Percentiles rank a stretch among this genome's conserved stretches.
phyloP scores from a whole-genome alignment of 2,329 filamentous ascomycete species.

The Pezicula rhizophila region DNA sequence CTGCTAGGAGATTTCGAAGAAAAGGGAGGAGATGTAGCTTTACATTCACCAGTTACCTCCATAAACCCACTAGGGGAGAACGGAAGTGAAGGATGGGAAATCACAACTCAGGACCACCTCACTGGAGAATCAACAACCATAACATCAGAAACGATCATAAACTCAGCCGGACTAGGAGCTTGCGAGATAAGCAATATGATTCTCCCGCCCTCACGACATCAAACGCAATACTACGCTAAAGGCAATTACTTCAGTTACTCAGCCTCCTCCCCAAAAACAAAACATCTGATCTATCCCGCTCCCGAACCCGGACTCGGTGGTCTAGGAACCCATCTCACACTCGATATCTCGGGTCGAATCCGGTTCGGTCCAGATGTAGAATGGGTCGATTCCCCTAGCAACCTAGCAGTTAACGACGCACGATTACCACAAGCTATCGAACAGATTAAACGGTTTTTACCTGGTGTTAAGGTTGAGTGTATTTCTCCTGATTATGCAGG shows the following conservation, averaged over 20 bases:
- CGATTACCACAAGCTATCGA: conserved; percentile 61
- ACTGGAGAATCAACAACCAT: conserved; percentile 50
- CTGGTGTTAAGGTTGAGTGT: conserved; percentile 58
- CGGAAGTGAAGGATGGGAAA: conserved; percentile 61
- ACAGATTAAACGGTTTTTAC: conserved; percentile 76
- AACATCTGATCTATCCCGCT: conserved; percentile 79
- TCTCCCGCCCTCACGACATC: conserved; percentile 49
- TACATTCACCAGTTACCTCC: conserved; percentile 58
- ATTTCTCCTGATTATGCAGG: conserved; percentile 83
- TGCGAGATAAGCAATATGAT: conserved; percentile 78
- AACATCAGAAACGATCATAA: conserved; percentile 72
- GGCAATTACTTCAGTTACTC: conserved; percentile 91
- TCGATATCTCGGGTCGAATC: conserved; percentile 78
- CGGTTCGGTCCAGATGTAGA: conserved; percentile 94
- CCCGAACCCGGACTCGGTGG: conserved; percentile 77
- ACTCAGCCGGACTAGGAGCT: conserved; percentile 77
- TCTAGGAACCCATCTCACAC: conserved; percentile 85
- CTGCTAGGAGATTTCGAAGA: conserved; percentile 74
- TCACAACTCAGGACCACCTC: conserved; percentile 45
- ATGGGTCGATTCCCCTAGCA: conserved; percentile 69
- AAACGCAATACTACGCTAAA: conserved; percentile 75
- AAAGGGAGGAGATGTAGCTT: conserved; percentile 65
- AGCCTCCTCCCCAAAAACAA: conserved; percentile 56
- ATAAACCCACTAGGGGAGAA: conserved; percentile 35
- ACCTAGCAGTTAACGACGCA: conserved; percentile 61